Evolutionary conservation across 75 land plant species (phyloP).

Genomic region (Selaginella tamariscina): DNA sequence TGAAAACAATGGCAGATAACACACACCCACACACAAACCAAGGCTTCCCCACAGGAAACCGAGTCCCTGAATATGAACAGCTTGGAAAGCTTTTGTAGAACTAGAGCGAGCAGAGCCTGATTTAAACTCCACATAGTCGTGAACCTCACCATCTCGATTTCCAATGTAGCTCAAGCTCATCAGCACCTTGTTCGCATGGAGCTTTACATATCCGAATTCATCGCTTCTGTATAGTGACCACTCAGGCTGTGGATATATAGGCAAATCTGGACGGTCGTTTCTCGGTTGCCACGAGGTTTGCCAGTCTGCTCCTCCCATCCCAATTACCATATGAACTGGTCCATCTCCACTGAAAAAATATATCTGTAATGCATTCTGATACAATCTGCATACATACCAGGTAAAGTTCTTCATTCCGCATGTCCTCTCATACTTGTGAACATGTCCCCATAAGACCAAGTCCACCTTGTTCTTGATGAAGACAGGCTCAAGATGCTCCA

Average conservation of each 20-base stretch:
- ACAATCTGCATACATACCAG: too few species aligned
- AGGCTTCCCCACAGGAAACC: not conserved
- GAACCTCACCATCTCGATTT: slow-evolving; percentile 28
- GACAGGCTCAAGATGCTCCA: slow-evolving; percentile 22
- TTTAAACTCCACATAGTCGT: slow-evolving; percentile 13
- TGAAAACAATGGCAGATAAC: not conserved
- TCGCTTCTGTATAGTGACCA: slow-evolving; percentile 27
- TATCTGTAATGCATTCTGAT: too few species aligned
- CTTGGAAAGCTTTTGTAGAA: not conserved
- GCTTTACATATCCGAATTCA: slow-evolving; percentile 25
- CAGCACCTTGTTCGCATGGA: slow-evolving; percentile 22
- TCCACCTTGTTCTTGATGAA: slow-evolving; percentile 21
- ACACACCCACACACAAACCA: not conserved
- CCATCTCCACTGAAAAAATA: slow-evolving; percentile 18
- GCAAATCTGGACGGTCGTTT: slow-evolving; percentile 14
- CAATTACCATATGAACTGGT: slow-evolving; percentile 30
- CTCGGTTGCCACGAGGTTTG: slow-evolving; percentile 27
- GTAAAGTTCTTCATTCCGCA: slow-evolving; percentile 23
- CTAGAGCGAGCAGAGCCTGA: not conserved
- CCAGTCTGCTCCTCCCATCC: slow-evolving; percentile 20
- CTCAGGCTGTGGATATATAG: slow-evolving; percentile 27
- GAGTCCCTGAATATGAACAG: not conserved
- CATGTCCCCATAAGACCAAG: slow-evolving; percentile 30
- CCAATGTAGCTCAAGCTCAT: slow-evolving; percentile 25
- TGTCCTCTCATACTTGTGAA: slow-evolving; percentile 34